Evolutionary conservation across 2,329 filamentous ascomycete genomes (phyloP).

Genomic region (Exserohilum rostratum): DNA sequence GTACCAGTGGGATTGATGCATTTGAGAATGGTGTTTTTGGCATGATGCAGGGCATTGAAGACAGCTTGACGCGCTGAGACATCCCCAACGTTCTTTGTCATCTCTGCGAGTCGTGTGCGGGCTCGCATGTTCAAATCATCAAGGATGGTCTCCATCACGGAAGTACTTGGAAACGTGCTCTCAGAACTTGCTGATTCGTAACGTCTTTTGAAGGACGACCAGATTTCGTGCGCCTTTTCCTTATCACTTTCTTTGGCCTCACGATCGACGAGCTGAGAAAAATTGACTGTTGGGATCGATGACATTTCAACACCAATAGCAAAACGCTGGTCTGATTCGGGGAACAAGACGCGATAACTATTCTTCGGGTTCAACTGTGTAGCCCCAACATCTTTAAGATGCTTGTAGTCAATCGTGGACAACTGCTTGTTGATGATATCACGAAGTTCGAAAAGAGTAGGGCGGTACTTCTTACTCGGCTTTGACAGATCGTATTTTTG

Average conservation of each 20-base stretch:
- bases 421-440: neutral
- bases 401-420: neutral
- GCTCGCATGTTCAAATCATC: neutral
- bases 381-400: neutral
- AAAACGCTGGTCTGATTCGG: neutral
- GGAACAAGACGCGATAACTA: neutral
- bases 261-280: neutral
- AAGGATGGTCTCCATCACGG: neutral
- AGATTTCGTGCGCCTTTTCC: neutral
- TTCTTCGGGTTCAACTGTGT: neutral
- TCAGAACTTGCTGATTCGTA: neutral
- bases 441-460: neutral
- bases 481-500: neutral
- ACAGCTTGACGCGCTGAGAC: neutral
- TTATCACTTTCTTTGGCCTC: neutral
- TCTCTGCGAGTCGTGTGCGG: neutral
- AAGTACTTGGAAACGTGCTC: too few relatives aligned
- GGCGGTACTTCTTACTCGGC: neutral
- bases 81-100: neutral
- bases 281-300: neutral
- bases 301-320: neutral
- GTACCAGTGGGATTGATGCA: conserved; percentile 1
- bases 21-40: neutral
- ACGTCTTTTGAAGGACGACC: neutral
- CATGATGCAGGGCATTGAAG: neutral